phyloP scores from a whole-genome alignment of 1,284 basidiomycete species.

The Cryptococcus amylolentus region DNA sequence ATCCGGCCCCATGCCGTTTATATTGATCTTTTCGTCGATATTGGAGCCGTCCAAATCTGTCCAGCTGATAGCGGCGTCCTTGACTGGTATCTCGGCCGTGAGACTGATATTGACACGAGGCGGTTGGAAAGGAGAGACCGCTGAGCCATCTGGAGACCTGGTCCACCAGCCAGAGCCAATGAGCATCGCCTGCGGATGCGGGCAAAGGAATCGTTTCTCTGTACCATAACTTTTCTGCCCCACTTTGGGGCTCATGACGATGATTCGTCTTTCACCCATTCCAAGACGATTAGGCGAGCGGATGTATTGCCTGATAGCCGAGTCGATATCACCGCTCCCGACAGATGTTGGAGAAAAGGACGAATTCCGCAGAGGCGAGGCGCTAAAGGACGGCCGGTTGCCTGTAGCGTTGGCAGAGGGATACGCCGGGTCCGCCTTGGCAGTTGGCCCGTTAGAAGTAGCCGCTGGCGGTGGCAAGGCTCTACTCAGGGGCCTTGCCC shows the following conservation, averaged over 20 bases:
- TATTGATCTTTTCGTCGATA: slow-evolving; percentile 41
- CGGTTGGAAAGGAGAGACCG: slow-evolving; percentile 52
- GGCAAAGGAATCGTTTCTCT: slow-evolving; percentile 94
- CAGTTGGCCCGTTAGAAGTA: too few species aligned
- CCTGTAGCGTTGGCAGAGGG: too few species aligned
- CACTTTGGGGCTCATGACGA: slow-evolving; percentile 93
- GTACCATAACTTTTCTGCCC: slow-evolving; percentile 96
- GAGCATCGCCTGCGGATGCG: slow-evolving; percentile 90
- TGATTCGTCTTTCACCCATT: slow-evolving; percentile 86
- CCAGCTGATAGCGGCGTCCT: slow-evolving; percentile 50
- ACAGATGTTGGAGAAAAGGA: slow-evolving; percentile 3
- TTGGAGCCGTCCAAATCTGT: slow-evolving; percentile 36
- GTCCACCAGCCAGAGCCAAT: slow-evolving; percentile 93
- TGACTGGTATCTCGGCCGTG: slow-evolving; percentile 79
- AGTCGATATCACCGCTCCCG: slow-evolving; percentile 10
- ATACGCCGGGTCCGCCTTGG: too few species aligned
- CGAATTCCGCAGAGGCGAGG: not conserved
- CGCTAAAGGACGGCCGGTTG: not conserved
- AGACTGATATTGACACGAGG: slow-evolving; percentile 85
- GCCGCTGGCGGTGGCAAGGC: slow-evolving; percentile 8
- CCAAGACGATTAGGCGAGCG: slow-evolving; percentile 78
- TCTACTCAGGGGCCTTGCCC: slow-evolving; percentile 21
- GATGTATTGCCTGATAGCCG: slow-evolving; percentile 57
- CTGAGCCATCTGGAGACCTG: slow-evolving; percentile 37
- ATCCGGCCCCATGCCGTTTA: slow-evolving; percentile 21